Percentiles rank a stretch among this genome's conserved stretches.
Conservation (phyloP, 1,284 basidiomycete genomes). For the Meira miltonrushii region DNA sequence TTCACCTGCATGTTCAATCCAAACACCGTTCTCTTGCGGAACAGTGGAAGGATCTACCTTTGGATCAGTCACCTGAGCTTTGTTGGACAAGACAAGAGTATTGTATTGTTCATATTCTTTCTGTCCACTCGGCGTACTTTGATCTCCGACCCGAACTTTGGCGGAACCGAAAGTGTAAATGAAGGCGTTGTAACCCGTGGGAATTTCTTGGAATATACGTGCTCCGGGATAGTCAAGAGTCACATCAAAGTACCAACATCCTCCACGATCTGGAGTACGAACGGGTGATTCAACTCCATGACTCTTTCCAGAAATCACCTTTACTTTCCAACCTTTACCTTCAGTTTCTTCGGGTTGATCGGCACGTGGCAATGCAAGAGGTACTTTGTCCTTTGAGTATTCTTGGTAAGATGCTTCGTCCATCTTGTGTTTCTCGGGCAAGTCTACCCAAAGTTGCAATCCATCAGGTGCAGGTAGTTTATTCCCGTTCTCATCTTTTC, state of each 20-base stretch:
- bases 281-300: slow-evolving; percentile 76
- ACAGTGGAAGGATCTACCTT: slow-evolving; percentile 60
- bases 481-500: slow-evolving; percentile 58
- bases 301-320: slow-evolving; percentile 81
- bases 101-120: slow-evolving; percentile 61
- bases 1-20: slow-evolving; percentile 55
- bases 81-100: slow-evolving; percentile 62
- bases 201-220: slow-evolving; percentile 77
- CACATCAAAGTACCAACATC: slow-evolving; percentile 87
- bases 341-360: slow-evolving; percentile 68
- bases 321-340: slow-evolving; percentile 65
- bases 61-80: slow-evolving; percentile 44
- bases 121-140: slow-evolving; percentile 30
- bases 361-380: slow-evolving; percentile 59
- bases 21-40: slow-evolving; percentile 61
- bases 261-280: slow-evolving; percentile 67
- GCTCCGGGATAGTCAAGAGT: slow-evolving; percentile 63
- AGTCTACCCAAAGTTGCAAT: slow-evolving; percentile 88
- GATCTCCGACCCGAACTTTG: slow-evolving; percentile 59
- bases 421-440: slow-evolving; percentile 82
- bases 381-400: slow-evolving; percentile 53
- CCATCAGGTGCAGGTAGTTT: slow-evolving; percentile 65
- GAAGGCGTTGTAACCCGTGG: slow-evolving; percentile 57
- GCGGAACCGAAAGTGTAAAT: slow-evolving; percentile 58
- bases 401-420: slow-evolving; percentile 60